A percentile compares a stretch with the other conserved stretches of the same genome.
Conservation (phyloP, 257 asterid genomes). For the Solanum lycopersicoides region DNA sequence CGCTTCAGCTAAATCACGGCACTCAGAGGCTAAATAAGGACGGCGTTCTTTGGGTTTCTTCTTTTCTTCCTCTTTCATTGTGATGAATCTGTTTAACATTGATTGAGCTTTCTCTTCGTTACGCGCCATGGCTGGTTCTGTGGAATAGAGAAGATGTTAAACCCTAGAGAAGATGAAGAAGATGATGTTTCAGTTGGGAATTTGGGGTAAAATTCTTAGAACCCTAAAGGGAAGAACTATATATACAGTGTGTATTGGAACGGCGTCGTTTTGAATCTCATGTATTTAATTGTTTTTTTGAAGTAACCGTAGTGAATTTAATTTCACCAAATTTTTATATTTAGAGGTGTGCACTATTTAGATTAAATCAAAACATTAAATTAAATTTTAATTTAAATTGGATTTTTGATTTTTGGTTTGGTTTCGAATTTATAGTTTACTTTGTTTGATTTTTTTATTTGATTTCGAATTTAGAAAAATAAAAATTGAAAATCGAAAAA, state of each 20-base stretch:
- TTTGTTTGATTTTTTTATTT: fast-evolving
- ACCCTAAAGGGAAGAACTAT: not conserved
- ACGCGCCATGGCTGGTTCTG: slow-evolving; percentile 67
- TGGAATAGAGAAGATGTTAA: not conserved
- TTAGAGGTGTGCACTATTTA: too few species aligned
- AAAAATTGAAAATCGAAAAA: too few species aligned
- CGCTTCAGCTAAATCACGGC: slow-evolving; percentile 94
- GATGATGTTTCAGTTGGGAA: not conserved
- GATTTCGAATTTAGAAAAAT: too few species aligned
- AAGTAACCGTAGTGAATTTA: not conserved
- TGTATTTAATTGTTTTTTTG: too few species aligned
- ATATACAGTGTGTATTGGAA: not conserved
- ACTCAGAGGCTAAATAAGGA: slow-evolving; percentile 88
- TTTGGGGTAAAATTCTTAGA: not conserved
- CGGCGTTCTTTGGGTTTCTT: slow-evolving; percentile 95
- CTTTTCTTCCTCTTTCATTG: slow-evolving; percentile 84
- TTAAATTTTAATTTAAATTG: too few species aligned
- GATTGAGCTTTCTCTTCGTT: slow-evolving; percentile 98
- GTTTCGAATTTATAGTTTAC: too few species aligned
- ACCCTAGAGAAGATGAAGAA: not conserved
- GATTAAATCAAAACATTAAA: too few species aligned
- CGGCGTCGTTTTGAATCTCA: not conserved
- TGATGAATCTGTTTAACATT: slow-evolving; percentile 78
- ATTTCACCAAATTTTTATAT: not conserved
- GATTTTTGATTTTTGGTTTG: too few species aligned